A percentile compares a stretch with the other conserved stretches of the same genome.
Conservation (phyloP, 495 filamentous ascomycete genomes). For the Cudoniella acicularis region DNA sequence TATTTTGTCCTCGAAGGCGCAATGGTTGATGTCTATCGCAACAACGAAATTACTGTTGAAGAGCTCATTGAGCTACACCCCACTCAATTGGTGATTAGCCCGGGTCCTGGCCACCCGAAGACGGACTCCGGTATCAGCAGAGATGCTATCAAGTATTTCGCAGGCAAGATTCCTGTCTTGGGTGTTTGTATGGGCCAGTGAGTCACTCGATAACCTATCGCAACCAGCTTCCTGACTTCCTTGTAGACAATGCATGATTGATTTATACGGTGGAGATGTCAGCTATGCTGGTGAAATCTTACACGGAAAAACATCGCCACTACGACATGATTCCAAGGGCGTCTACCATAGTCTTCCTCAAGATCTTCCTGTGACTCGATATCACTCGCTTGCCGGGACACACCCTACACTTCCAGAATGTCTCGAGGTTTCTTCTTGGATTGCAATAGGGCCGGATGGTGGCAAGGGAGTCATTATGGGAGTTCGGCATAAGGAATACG, state of each 20-base stretch:
- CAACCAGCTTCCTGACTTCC: background rate
- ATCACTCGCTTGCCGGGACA: conserved; percentile 94
- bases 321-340: conserved; percentile 85
- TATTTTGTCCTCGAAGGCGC: conserved; percentile 94
- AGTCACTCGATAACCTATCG: conserved; percentile 30
- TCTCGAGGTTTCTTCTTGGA: conserved; percentile 90
- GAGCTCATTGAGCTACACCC: conserved; percentile 78
- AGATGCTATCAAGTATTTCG: conserved; percentile 85
- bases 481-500: conserved; percentile 83
- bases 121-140: conserved; percentile 90
- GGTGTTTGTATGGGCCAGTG: conserved; percentile 97
- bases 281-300: conserved; percentile 93
- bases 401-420: conserved; percentile 82
- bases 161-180: conserved; percentile 94
- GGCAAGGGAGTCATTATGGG: conserved; percentile 92
- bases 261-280: conserved; percentile 85
- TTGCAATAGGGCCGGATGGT: conserved; percentile 58
- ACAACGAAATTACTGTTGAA: conserved; percentile 83
- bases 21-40: conserved; percentile 80
- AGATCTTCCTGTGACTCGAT: conserved; percentile 82
- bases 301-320: conserved; percentile 91
- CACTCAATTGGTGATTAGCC: conserved; percentile 91
- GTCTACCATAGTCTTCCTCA: conserved; percentile 76
- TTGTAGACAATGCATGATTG: conserved; percentile 81
- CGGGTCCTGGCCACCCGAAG: conserved; percentile 86